Conservation (phyloP, 1,284 basidiomycete genomes). For the Tausonia pullulans region DNA sequence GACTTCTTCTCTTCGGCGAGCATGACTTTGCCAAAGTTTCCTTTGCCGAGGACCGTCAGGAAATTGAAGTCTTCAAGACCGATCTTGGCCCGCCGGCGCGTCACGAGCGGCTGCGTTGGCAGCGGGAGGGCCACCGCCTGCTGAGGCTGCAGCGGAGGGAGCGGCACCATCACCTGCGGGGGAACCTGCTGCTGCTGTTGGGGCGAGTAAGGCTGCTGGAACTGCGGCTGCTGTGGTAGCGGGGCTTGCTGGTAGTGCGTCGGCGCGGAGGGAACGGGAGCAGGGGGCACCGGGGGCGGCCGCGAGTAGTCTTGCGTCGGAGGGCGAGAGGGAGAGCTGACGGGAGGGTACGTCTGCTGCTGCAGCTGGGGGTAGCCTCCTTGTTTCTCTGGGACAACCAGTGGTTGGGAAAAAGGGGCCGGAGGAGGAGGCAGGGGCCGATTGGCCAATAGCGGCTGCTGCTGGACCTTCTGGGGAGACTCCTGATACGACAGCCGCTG, state of each 20-base stretch:
- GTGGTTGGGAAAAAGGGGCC: too few relatives aligned
- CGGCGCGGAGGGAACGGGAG: too few relatives aligned
- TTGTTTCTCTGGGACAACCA: too few relatives aligned
- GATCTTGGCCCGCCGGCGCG: conserved; percentile 55
- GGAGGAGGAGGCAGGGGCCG: too few relatives aligned
- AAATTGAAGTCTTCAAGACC: conserved; percentile 99
- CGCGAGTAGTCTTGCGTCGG: too few relatives aligned
- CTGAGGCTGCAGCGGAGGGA: conserved; percentile 37
- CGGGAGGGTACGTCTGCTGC: too few relatives aligned
- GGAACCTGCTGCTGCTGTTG: conserved; percentile 11
- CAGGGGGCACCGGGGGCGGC: too few relatives aligned
- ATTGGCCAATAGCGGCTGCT: too few relatives aligned
- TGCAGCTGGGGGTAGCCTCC: too few relatives aligned
- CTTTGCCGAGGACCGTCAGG: conserved; percentile 94
- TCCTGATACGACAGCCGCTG: too few relatives aligned
- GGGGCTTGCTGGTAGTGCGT: conserved; percentile 19
- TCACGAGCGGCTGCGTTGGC: conserved; percentile 9
- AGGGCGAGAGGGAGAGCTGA: too few relatives aligned
- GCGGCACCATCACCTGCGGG: conserved; percentile 9
- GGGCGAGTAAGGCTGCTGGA: conserved; percentile 18
- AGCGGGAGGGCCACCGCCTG: conserved; percentile 23
- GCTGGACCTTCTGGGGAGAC: too few relatives aligned
- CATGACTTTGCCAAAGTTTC: conserved; percentile 99
- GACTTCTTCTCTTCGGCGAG: conserved; percentile 94
- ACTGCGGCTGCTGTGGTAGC: conserved; percentile 17